Evolutionary conservation across 2,329 filamentous ascomycete species (phyloP).

Genomic region (Aspergillus alliaceus): DNA sequence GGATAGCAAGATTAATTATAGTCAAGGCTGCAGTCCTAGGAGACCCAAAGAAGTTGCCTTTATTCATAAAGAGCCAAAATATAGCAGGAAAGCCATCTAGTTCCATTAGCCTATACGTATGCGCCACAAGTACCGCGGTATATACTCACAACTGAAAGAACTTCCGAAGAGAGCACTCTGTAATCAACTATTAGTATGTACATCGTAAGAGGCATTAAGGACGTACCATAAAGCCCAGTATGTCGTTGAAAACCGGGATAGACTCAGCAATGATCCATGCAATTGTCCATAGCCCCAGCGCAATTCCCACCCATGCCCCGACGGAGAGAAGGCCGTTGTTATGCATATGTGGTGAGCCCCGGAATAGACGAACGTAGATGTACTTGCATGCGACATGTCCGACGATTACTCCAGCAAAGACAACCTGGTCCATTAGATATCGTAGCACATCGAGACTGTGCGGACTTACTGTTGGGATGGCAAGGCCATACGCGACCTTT

Average conservation of each 20-base stretch:
- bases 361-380: slow-evolving; percentile 64
- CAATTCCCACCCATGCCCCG: slow-evolving; percentile 59
- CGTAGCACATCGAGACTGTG: neutral
- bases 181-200: neutral
- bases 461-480: slow-evolving; percentile 58
- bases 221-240: slow-evolving; percentile 64
- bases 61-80: slow-evolving; percentile 52
- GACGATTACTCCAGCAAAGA: slow-evolving; percentile 69
- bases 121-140: too few relatives aligned
- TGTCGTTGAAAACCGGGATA: slow-evolving; percentile 66
- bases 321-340: slow-evolving; percentile 51
- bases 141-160: slow-evolving; percentile 71
- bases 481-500: slow-evolving; percentile 67
- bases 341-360: slow-evolving; percentile 55
- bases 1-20: slow-evolving; percentile 43
- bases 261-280: slow-evolving; percentile 68
- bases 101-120: too few relatives aligned
- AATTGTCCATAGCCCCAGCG: slow-evolving; percentile 56
- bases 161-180: slow-evolving; percentile 59
- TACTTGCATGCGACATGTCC: slow-evolving; percentile 66
- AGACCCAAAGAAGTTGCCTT: slow-evolving; percentile 38
- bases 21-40: slow-evolving; percentile 46
- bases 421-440: slow-evolving; percentile 44
- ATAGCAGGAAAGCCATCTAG: slow-evolving; percentile 45
- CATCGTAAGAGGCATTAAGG: too few relatives aligned